These are phyloP conservation scores for Fusarium coicis DNA, from an alignment of 2,329 filamentous ascomycete species.

Conservation along the genomic window DNA sequence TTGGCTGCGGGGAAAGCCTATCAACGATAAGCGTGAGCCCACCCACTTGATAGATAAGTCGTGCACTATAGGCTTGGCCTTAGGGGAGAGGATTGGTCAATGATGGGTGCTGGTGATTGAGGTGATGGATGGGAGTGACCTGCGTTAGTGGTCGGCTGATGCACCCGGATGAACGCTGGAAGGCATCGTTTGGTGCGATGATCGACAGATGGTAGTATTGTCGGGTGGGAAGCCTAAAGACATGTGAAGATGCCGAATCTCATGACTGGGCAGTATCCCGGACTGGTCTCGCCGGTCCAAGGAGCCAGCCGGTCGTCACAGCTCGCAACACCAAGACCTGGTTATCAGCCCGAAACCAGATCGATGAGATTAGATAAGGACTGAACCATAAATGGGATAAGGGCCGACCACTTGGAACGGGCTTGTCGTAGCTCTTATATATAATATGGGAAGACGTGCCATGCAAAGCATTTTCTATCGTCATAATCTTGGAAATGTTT, in stretches of 20 bases:
- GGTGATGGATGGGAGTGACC: background rate
- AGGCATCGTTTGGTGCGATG: background rate
- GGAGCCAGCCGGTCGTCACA: background rate
- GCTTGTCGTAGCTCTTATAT: accelerated
- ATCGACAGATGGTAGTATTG: background rate
- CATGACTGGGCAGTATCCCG: no score
- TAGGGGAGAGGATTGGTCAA: background rate
- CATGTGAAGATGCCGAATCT: background rate
- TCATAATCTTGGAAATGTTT: accelerated
- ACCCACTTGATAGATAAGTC: constrained; percentile 9
- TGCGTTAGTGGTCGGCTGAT: background rate
- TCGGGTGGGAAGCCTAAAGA: background rate
- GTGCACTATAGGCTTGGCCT: background rate
- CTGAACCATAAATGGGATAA: background rate
- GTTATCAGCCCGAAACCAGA: background rate
- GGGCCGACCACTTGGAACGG: no score
- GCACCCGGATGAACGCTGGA: background rate
- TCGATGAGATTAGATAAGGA: background rate
- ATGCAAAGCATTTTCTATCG: background rate
- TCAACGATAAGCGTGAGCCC: background rate
- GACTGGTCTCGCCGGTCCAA: background rate
- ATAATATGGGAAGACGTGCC: accelerated
- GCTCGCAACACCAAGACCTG: background rate
- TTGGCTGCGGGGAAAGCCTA: constrained; percentile 11
- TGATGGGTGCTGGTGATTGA: background rate